Evolutionary conservation across 371 early-diverging fungal species (phyloP).

Genomic region (Apophysomyces ossiformis): DNA sequence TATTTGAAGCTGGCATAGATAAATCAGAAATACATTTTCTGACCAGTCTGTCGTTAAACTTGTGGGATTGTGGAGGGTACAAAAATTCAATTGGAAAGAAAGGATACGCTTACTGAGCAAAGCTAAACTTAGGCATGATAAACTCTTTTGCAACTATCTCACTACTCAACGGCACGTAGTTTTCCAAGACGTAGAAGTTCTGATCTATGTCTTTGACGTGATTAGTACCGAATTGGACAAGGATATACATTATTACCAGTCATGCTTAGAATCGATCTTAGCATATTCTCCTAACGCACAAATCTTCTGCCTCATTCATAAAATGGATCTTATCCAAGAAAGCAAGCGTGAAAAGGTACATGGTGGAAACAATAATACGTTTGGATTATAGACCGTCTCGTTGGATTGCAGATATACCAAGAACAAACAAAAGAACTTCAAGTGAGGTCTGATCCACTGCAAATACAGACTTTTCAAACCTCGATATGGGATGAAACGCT

Average conservation of each 20-base stretch:
- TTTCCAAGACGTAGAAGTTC: slow-evolving; percentile 89
- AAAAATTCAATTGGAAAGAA: not conserved
- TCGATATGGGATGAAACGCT: slow-evolving; percentile 97
- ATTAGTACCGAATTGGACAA: slow-evolving; percentile 83
- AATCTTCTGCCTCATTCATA: slow-evolving; percentile 90
- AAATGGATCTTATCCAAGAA: slow-evolving; percentile 89
- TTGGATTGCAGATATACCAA: slow-evolving; percentile 58
- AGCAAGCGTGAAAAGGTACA: slow-evolving; percentile 61
- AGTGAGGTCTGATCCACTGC: slow-evolving; percentile 72
- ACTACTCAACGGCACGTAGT: slow-evolving; percentile 83
- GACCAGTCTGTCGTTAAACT: slow-evolving; percentile 85
- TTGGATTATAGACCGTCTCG: not conserved
- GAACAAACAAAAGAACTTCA: slow-evolving; percentile 75
- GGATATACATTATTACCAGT: slow-evolving; percentile 84
- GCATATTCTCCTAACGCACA: slow-evolving; percentile 80
- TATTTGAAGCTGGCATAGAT: slow-evolving; percentile 81
- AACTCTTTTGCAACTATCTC: slow-evolving; percentile 91
- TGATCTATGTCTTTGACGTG: slow-evolving; percentile 94
- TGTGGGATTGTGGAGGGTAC: slow-evolving; percentile 90
- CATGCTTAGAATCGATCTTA: slow-evolving; percentile 76
- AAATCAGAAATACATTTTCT: slow-evolving; percentile 89
- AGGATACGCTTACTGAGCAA: too few relatives aligned
- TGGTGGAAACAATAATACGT: not conserved
- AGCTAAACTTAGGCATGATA: slow-evolving; percentile 67
- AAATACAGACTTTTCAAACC: slow-evolving; percentile 80